Percentiles rank a stretch among this genome's conserved stretches.
phyloP scores from a whole-genome alignment of 306 rosid species.

The Sindora glabra region DNA sequence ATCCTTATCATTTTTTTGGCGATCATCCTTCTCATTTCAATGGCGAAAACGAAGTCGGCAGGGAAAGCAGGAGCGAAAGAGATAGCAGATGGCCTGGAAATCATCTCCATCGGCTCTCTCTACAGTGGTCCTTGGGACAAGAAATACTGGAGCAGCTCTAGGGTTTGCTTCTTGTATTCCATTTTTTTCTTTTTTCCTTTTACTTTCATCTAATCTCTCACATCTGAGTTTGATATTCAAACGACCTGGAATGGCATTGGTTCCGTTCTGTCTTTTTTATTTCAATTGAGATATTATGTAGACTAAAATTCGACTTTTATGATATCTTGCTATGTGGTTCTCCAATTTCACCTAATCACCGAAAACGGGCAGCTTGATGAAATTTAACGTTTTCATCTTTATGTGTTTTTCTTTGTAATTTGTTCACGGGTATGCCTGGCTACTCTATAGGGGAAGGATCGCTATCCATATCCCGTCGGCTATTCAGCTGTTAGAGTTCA shows the following conservation, averaged over 20 bases:
- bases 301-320: no score
- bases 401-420: neutral
- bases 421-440: slow-evolving; percentile 5
- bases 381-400: no score
- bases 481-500: slow-evolving; percentile 60
- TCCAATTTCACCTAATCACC: no score
- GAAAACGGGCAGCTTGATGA: no score
- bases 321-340: no score
- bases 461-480: slow-evolving; percentile 86
- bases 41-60: slow-evolving; percentile 20
- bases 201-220: neutral
- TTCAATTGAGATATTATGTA: no score
- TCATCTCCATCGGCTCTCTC: slow-evolving; percentile 69
- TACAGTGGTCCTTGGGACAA: slow-evolving; percentile 76
- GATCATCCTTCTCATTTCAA: neutral
- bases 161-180: slow-evolving; percentile 42
- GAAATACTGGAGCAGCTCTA: slow-evolving; percentile 90
- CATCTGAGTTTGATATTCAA: neutral
- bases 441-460: slow-evolving; percentile 73
- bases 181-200: neutral
- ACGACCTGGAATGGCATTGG: neutral
- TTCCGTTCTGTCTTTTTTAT: no score
- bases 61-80: slow-evolving; percentile 24
- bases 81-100: slow-evolving; percentile 51
- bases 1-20: neutral